Base-by-base conservation (phyloP, 129 eudicot species). In the Lonicera japonica region DNA sequence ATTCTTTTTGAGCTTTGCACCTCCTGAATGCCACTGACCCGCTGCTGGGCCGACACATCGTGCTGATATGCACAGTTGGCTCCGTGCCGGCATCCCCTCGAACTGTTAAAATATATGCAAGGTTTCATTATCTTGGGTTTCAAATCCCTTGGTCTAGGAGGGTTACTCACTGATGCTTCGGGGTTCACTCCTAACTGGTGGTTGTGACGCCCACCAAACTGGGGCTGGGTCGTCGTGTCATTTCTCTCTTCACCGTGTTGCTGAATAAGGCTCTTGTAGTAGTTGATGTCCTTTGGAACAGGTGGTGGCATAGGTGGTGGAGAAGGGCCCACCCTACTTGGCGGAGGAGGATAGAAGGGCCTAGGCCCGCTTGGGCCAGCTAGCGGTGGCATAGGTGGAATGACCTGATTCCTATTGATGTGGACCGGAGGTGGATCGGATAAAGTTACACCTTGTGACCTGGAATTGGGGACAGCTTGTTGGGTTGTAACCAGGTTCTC, bases 241-340 rank as follows among this genome's bases (percentile, higher is more conserved):
- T 48, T 74, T 64, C 75, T 87, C 7, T 87, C 95, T 60, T 82
- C 87, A 25, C 97, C 97, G 2, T 83, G 95, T 67, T 91, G 96
- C 80, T 91, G 96, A 62, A 91, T 87, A 72, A 91, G 72, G 70
- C 86, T 87, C 88, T 87, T 91, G 57, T 82, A 87, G 45, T 91
- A 91, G 71, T 85, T 87, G 1, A 84, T 56, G 67, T 91, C 96
- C 78, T 80, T 91, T 48, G 72, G 45, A n/a, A 63, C 75, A 13
- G 86, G 84, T 38, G 58, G 9, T 23, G 47, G 51, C 18, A 70
- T 78, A 25, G 73, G 65, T 50, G 73, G 70, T 23, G 72, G 73
- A 50, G 56, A 60, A 13, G 77, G 43, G n/a, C 73, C 83, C 17
- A 45, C 61, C 58, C 71, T 74, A 48, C 66, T 69, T 17, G 74